These are phyloP conservation scores for Pestalotiopsis sp. DNA, from an alignment of 2,329 filamentous ascomycete species.

Conservation along the genomic window DNA sequence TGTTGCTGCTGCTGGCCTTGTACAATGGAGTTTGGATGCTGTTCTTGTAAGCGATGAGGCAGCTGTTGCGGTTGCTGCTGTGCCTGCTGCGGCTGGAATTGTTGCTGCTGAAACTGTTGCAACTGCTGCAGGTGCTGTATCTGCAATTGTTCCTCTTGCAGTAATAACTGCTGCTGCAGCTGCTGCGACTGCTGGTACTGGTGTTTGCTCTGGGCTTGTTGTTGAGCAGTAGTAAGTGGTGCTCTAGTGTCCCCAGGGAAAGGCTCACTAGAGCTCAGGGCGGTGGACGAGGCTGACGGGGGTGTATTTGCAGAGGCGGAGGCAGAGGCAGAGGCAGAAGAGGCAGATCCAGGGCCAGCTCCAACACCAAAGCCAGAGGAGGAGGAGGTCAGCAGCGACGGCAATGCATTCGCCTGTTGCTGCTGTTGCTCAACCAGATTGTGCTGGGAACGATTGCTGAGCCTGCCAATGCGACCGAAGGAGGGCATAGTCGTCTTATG, in stretches of 20 bases:
- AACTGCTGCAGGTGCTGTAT: constrained; percentile 28
- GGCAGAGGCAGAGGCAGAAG: constrained; percentile 20
- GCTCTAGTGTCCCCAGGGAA: constrained; percentile 27
- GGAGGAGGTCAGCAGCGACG: constrained; percentile 23
- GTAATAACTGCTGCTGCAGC: constrained; percentile 32
- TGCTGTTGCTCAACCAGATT: constrained; percentile 48
- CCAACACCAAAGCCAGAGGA: constrained; percentile 15
- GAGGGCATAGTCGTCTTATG: constrained; percentile 18
- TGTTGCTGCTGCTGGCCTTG: constrained; percentile 29
- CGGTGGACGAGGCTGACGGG: constrained; percentile 50
- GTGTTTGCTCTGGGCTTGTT: constrained; percentile 20
- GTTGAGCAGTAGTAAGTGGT: constrained; percentile 1
- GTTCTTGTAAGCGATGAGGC: constrained; percentile 22
- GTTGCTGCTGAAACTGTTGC: constrained; percentile 2
- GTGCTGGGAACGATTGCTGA: constrained; percentile 59
- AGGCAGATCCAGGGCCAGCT: constrained; percentile 15
- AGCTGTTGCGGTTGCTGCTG: not conserved
- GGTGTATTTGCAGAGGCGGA: constrained; percentile 31
- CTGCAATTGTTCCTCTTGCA: constrained; percentile 32
- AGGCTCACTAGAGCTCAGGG: constrained; percentile 50
- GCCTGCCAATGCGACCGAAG: constrained; percentile 19
- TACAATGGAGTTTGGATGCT: constrained; percentile 19
- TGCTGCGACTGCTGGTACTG: constrained; percentile 26
- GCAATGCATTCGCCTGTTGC: constrained; percentile 36
- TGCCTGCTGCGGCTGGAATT: not conserved